Evolutionary conservation across 352 stramenopile species (phyloP).

Genomic region (Vaucheria bursata): DNA sequence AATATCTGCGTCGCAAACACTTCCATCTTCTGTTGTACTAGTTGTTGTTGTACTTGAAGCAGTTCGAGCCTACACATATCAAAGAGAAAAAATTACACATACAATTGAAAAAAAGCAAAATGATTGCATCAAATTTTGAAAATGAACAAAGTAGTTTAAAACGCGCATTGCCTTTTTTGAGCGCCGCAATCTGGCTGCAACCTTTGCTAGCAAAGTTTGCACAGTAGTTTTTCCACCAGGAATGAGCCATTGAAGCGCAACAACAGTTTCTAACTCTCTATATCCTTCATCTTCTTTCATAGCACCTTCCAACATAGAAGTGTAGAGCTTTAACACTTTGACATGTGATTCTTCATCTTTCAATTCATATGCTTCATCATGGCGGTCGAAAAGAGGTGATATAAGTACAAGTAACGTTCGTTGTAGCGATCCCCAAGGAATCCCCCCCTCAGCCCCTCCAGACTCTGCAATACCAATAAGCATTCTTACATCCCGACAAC

Average conservation of each 20-base stretch:
- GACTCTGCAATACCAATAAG: not conserved
- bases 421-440: not conserved
- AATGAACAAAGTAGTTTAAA: not conserved
- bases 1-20: not conserved
- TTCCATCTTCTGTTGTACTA: not conserved
- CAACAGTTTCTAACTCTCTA: not conserved
- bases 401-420: not conserved
- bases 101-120: not conserved
- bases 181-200: not conserved
- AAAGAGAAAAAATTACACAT: not conserved
- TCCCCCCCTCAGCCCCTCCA: not conserved
- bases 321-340: not conserved
- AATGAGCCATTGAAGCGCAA: not conserved
- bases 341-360: not conserved
- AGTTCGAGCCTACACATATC: not conserved
- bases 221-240: not conserved
- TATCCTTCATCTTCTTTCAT: not conserved
- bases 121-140: not conserved
- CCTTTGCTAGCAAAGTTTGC: not conserved
- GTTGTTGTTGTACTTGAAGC: not conserved
- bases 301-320: not conserved
- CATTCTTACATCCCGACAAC: not conserved
- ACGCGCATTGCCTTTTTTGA: not conserved
- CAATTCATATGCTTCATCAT: not conserved
- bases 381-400: not conserved